Base-by-base conservation (phyloP, 345 rosid species). In the Draba incana region DNA sequence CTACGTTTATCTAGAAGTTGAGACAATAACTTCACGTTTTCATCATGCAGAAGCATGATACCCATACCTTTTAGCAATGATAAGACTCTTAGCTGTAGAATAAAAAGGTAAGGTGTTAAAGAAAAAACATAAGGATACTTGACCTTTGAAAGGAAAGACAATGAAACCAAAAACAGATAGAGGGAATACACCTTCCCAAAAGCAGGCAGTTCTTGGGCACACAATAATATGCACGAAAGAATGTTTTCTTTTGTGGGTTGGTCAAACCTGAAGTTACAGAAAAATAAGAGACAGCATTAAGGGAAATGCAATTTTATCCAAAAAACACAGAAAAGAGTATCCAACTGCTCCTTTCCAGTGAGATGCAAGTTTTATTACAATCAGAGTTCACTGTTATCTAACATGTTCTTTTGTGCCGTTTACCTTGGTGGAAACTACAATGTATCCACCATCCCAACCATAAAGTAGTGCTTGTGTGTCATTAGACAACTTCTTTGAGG, bases 21-120 rank as follows among this genome's bases (percentile, higher is more conserved):
- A 63, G 88, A 79, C 80, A 94, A 74, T 23, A 77, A 71, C 64
- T 80, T 81, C 16, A 84, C 87, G 79, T 82, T 87, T 80, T 84
- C 79, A 72, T 77, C 76, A 66, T 42, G 70, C 64, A 91, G 56
- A 59, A 94, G 64, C 33, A 65, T 65, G 71, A 56, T 66, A 46
- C 99, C 99, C 74, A 87, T 64, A 62, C 94, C 89, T 89, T 84
- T 87, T 62, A 94, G 81, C 78, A 84, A 80, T 27, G 92, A 84
- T 25, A 91, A 69, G 56, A 91, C 77, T 76, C 77, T 80, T 43
- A 87, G 83, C 99, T 94, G 99, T 81, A 76, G 72, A 62, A 66
- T 48, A 37, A 14, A 62, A 38, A 13, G 47, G 35, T 38, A 62
- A 31, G 39, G n/a, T 20, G 39, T 73, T 16, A 46, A 57, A 39